Evolutionary conservation across 78 protist genomes (phyloP), one percentile per base, ranked within the genome.

Genomic region (Dictyostelium firmibasis): DNA sequence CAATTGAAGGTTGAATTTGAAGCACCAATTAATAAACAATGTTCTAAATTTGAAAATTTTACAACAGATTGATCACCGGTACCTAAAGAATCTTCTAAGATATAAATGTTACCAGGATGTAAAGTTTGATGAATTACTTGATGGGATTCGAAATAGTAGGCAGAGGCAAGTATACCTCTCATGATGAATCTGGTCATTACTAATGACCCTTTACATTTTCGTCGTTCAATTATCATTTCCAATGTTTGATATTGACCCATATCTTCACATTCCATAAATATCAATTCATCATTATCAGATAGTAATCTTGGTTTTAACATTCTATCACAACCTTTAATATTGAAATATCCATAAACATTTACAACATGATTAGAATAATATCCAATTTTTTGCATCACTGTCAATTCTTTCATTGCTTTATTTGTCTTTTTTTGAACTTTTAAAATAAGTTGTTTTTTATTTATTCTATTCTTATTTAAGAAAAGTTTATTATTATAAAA

Each of bases 31-130:
- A 72, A 33, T 72, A 72, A 18, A 72, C 79, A 72, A 33, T 72
- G 79, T 72, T 72, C 79, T 29, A 72, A 33, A 33, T 72, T 72
- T 72, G 79, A 72, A 72, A 72, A 72, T 72, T 72, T 72, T 16
- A 72, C 79, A 16, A 72, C 79, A 3, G 43, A 29, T 31, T 29
- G 43, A 72, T 72, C 79, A 6, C 33, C 43, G 0, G 79, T 72
- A 16, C 79, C 79, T 33, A 72, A 33, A 0, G 79, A 72, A 72
- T 72, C 79, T 33, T 72, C 79, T 0, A 31, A 9, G 4, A 72
- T 72, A 23, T 72, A 72, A 5, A 72, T 72, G 44, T 72, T 72
- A 29, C 25, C 23, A 5, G 79, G 79, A 13, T 72, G 79, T 33
- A 72, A 14, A 4, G 79, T 72, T 72, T 72, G 79, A 16, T 72